Percentiles rank a stretch among this genome's conserved stretches.
Evolutionary conservation across 805 yeast species (phyloP).

Genomic region (Candida schatavii): DNA sequence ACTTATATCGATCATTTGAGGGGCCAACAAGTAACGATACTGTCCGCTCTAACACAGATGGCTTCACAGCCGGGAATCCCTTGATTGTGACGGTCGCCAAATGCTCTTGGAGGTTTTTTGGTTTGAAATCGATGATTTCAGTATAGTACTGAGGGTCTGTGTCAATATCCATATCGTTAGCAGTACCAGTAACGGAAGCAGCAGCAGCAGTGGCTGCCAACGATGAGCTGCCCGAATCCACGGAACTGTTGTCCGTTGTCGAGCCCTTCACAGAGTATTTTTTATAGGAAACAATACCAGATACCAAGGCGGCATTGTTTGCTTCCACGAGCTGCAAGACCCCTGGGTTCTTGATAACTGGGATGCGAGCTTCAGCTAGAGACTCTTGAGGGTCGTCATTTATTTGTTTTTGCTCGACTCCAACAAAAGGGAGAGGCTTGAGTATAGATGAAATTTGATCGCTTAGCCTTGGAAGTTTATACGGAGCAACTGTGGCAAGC

Average conservation of each 20-base stretch:
- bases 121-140: constrained; percentile 27
- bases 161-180: not conserved
- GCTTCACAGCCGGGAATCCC: constrained; percentile 31
- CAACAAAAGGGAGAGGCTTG: constrained; percentile 2
- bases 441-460: not conserved
- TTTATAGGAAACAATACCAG: too few relatives aligned
- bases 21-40: constrained; percentile 17
- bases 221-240: too few relatives aligned
- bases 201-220: too few relatives aligned
- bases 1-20: constrained; percentile 16
- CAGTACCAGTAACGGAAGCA: too few relatives aligned
- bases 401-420: not conserved
- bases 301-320: not conserved
- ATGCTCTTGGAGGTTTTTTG: constrained; percentile 34
- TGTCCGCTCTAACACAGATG: constrained; percentile 30
- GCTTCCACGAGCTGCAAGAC: not conserved
- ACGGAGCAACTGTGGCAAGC: not conserved
- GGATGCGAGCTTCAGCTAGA: not conserved
- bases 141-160: constrained; percentile 14
- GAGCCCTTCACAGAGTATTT: too few relatives aligned
- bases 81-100: constrained; percentile 28
- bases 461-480: not conserved
- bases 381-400: not conserved
- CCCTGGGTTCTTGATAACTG: not conserved
- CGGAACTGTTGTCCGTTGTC: too few relatives aligned